Percentiles rank a stretch among this genome's conserved stretches.
phyloP scores from a whole-genome alignment of 176 grass and related monocot genomes.

The Oryza glaberrima region DNA sequence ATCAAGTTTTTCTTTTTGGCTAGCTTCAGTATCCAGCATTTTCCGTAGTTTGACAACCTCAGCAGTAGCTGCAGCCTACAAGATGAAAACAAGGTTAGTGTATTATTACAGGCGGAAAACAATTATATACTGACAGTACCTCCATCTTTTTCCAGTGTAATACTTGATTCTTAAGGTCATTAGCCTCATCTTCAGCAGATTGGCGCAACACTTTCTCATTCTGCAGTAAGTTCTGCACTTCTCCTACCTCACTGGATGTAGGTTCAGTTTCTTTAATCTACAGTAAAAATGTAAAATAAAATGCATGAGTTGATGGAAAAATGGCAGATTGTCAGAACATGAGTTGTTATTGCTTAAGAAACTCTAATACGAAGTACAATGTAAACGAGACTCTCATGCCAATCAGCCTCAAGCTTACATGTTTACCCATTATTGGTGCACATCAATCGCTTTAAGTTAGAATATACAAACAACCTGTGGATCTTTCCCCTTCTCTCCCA shows the following conservation, averaged over 20 bases:
- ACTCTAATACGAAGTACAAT: neutral
- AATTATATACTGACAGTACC: slow-evolving; percentile 49
- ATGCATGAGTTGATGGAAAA: slow-evolving; percentile 9
- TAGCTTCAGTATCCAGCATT: slow-evolving; percentile 81
- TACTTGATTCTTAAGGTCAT: slow-evolving; percentile 85
- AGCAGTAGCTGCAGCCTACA: slow-evolving; percentile 74
- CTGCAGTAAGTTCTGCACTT: slow-evolving; percentile 66
- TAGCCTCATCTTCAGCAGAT: slow-evolving; percentile 73
- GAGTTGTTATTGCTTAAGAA: neutral
- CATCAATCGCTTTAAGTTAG: neutral
- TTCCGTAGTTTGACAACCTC: slow-evolving; percentile 79
- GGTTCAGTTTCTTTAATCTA: slow-evolving; percentile 61
- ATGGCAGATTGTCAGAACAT: neutral
- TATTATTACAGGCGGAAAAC: slow-evolving; percentile 21
- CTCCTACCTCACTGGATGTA: slow-evolving; percentile 55
- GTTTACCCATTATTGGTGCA: neutral
- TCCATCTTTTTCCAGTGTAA: slow-evolving; percentile 96
- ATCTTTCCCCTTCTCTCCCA: neutral
- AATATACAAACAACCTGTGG: neutral
- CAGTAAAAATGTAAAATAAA: neutral
- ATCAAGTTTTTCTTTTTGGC: slow-evolving; percentile 89
- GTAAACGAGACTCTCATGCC: neutral
- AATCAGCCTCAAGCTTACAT: neutral
- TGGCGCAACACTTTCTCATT: slow-evolving; percentile 83
- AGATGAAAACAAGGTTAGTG: slow-evolving; percentile 35